Percentiles rank a stretch among this genome's conserved stretches.
phyloP scores from a whole-genome alignment of 192 early-diverging fungal species.

The Umbelopsis vinacea region DNA sequence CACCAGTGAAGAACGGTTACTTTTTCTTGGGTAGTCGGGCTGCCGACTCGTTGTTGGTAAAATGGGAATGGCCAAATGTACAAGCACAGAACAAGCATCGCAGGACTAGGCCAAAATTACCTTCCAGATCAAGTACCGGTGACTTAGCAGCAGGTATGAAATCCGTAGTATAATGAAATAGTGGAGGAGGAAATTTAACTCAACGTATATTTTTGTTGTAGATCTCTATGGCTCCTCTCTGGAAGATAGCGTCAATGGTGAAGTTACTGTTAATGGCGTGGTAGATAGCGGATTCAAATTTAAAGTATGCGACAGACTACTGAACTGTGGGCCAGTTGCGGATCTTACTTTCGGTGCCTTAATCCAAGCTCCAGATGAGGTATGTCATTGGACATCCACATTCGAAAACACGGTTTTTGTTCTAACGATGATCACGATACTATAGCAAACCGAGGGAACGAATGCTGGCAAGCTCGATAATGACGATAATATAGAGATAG shows the following conservation, averaged over 20 bases:
- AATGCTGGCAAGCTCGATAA: not conserved
- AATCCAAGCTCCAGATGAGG: conserved; percentile 21
- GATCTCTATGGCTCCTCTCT: conserved; percentile 43
- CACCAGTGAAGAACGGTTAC: conserved; percentile 46
- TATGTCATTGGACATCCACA: conserved; percentile 17
- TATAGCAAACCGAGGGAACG: not conserved
- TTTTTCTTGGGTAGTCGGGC: conserved; percentile 75
- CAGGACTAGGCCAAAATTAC: not conserved
- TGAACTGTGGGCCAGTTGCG: conserved; percentile 78
- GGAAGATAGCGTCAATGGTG: conserved; percentile 28
- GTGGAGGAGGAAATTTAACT: not conserved
- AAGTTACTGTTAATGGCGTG: conserved; percentile 20
- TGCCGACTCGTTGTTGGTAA: conserved; percentile 72
- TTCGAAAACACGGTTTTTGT: not conserved
- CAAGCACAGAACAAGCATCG: not conserved
- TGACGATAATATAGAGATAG: conserved; percentile 46
- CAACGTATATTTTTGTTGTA: not conserved
- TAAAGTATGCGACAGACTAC: conserved; percentile 76
- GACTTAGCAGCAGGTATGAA: conserved; percentile 5
- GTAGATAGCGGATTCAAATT: conserved; percentile 52
- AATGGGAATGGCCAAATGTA: conserved; percentile 46
- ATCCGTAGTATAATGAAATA: too few relatives aligned
- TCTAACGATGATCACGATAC: not conserved
- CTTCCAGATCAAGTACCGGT: not conserved
- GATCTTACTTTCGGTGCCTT: conserved; percentile 73